phyloP scores from a whole-genome alignment of 2,329 filamentous ascomycete genomes.

The Colletotrichum musae region DNA sequence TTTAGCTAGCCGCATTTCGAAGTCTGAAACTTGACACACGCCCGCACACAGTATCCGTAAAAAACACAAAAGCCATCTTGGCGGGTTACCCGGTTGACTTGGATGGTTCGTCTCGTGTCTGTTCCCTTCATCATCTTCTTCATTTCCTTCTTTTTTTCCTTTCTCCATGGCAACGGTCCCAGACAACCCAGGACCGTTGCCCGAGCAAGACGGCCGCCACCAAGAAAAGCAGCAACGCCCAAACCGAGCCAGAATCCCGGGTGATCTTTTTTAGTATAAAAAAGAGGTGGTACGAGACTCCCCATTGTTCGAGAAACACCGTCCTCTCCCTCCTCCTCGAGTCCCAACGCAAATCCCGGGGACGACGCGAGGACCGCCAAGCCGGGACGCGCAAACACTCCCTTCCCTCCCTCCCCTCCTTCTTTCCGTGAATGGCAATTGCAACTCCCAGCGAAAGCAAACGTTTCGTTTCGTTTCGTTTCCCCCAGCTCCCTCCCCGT shows the following conservation, averaged over 20 bases:
- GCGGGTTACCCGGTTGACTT: background rate
- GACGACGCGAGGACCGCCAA: too few relatives aligned
- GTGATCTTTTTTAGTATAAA: too few relatives aligned
- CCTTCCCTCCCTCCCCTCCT: too few relatives aligned
- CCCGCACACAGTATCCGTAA: conserved; percentile 12
- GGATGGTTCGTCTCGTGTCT: conserved; percentile 9
- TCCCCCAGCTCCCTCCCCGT: background rate
- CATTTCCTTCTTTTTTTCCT: background rate
- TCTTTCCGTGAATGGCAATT: too few relatives aligned
- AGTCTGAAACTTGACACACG: background rate
- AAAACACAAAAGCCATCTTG: background rate
- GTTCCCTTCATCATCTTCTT: background rate
- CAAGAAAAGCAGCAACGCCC: too few relatives aligned
- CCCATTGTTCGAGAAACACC: too few relatives aligned
- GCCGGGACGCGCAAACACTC: too few relatives aligned
- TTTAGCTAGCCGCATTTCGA: background rate
- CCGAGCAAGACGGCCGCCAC: background rate
- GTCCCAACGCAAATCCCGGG: too few relatives aligned
- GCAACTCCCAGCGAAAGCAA: too few relatives aligned
- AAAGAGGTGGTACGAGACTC: too few relatives aligned
- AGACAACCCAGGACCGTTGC: background rate
- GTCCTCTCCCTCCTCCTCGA: too few relatives aligned
- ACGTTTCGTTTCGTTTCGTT: conserved; percentile 7
- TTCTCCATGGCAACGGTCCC: conserved; percentile 4
- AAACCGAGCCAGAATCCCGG: too few relatives aligned